Conservation (phyloP, 352 stramenopile genomes). For the Pythium aristosporum region DNA sequence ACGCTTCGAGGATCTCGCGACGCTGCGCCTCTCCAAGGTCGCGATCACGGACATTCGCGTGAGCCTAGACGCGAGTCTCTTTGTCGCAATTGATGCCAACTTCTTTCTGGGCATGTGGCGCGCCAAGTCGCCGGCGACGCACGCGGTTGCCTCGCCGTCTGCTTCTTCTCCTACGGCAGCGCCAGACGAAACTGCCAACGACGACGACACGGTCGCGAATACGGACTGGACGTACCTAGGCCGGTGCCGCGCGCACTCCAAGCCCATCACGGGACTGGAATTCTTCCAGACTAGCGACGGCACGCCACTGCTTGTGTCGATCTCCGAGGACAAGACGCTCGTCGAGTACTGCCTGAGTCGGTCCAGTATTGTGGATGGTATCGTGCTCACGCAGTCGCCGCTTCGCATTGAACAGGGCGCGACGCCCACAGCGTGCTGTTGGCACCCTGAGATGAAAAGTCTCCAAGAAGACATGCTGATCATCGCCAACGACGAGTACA, state of each 20-base stretch:
- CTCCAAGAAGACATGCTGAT: slow-evolving; percentile 89
- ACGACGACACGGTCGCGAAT: slow-evolving; percentile 9
- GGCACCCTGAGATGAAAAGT: slow-evolving; percentile 79
- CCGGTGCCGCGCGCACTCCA: slow-evolving; percentile 69
- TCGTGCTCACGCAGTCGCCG: slow-evolving; percentile 73
- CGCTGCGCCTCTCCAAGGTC: slow-evolving; percentile 64
- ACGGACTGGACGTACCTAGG: slow-evolving; percentile 85
- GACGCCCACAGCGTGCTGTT: slow-evolving; percentile 87
- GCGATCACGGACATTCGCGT: slow-evolving; percentile 81
- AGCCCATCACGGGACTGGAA: slow-evolving; percentile 86
- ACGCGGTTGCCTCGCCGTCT: too few relatives aligned
- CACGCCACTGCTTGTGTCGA: slow-evolving; percentile 77
- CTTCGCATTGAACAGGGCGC: slow-evolving; percentile 83
- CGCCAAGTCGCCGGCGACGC: slow-evolving; percentile 30
- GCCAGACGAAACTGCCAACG: neutral
- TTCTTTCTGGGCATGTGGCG: slow-evolving; percentile 81
- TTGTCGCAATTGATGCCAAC: slow-evolving; percentile 77
- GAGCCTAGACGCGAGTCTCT: slow-evolving; percentile 63
- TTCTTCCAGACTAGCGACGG: slow-evolving; percentile 79
- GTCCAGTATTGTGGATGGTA: slow-evolving; percentile 83
- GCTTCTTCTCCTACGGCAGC: neutral
- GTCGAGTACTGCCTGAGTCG: slow-evolving; percentile 88
- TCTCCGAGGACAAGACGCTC: slow-evolving; percentile 84
- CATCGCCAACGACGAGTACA: slow-evolving; percentile 92
- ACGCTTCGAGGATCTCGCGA: slow-evolving; percentile 71